A percentile compares a stretch with the other conserved stretches of the same genome.
These are phyloP conservation scores for Astragalus membranaceus DNA, from an alignment of 306 rosid species.

Conservation along the genomic window DNA sequence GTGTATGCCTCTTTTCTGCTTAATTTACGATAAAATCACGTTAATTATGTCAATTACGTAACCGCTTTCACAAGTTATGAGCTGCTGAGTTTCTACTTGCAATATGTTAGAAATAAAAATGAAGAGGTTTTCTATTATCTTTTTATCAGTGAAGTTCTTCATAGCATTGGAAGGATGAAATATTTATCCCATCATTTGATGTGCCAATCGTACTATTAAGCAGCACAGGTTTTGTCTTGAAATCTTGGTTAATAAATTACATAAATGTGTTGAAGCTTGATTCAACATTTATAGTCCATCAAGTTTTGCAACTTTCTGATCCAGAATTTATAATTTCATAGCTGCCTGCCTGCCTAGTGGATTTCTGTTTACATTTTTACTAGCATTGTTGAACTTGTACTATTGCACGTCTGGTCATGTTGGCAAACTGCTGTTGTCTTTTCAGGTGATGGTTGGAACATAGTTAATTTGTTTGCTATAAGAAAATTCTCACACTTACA, in stretches of 20 bases:
- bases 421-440: background rate
- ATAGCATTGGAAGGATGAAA: background rate
- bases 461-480: background rate
- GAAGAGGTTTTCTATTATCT: conserved; percentile 10
- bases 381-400: background rate
- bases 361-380: background rate
- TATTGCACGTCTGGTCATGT: background rate
- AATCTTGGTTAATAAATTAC: conserved; percentile 4
- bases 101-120: background rate
- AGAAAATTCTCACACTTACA: background rate
- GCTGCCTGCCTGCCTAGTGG: background rate
- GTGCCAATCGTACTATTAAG: background rate
- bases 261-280: background rate
- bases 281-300: background rate
- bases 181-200: background rate
- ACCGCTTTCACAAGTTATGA: background rate
- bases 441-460: background rate
- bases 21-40: background rate
- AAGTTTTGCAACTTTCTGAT: background rate
- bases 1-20: conserved; percentile 47
- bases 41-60: background rate
- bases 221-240: background rate
- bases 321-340: no score
- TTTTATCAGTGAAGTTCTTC: conserved; percentile 4
- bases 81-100: conserved; percentile 1